Evolutionary conservation across 306 rosid genomes (phyloP).

Genomic region (Trifolium repens): DNA sequence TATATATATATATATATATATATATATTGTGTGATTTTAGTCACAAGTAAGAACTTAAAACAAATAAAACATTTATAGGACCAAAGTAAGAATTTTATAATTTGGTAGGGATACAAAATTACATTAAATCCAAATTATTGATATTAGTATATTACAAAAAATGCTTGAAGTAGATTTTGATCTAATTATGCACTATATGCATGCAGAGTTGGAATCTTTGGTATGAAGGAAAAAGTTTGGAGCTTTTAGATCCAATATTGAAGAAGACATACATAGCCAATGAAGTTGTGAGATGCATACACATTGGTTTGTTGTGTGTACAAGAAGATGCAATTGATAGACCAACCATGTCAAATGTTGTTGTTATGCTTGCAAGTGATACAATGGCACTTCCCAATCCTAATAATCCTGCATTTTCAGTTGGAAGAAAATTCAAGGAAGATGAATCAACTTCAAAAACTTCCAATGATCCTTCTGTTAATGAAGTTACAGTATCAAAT

Average conservation of each 20-base stretch:
- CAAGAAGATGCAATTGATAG: conserved; percentile 59
- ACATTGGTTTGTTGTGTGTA: conserved; percentile 61
- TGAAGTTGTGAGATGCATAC: conserved; percentile 51
- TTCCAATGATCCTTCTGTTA: conserved; percentile 39
- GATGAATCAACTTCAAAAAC: conserved; percentile 39
- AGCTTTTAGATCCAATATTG: conserved; percentile 53
- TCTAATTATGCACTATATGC: background rate
- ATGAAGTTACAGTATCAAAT: conserved; percentile 40
- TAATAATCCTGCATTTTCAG: conserved; percentile 54
- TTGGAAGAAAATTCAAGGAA: conserved; percentile 28
- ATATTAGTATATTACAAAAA: background rate
- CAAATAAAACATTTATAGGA: too few relatives aligned
- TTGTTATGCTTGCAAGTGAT: conserved; percentile 52
- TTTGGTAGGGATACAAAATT: background rate
- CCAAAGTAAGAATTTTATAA: too few relatives aligned
- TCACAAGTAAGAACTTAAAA: too few relatives aligned
- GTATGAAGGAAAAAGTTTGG: conserved; percentile 51
- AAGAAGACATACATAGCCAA: conserved; percentile 12
- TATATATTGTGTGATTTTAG: background rate
- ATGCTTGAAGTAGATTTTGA: background rate
- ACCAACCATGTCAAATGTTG: conserved; percentile 58
- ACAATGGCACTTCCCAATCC: conserved; percentile 51
- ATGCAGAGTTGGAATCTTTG: conserved; percentile 64
- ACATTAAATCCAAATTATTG: background rate
- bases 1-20: too few relatives aligned